phyloP scores from a whole-genome alignment of 306 rosid genomes.

The Hylodesmum podocarpum region DNA sequence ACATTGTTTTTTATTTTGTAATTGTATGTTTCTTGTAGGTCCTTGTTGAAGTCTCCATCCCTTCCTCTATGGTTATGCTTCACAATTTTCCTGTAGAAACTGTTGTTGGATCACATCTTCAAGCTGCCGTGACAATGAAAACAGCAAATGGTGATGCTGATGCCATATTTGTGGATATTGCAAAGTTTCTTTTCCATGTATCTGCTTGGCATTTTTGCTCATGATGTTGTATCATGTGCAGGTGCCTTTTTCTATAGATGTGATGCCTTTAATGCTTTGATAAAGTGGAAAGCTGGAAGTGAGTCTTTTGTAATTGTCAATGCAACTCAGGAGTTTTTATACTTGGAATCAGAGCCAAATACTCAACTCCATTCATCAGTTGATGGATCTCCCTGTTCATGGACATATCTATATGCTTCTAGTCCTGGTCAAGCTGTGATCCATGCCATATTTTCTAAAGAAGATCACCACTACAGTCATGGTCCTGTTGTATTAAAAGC shows the following conservation, averaged over 20 bases:
- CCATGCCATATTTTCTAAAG: slow-evolving; percentile 71
- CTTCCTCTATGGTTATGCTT: slow-evolving; percentile 80
- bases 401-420: slow-evolving; percentile 70
- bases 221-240: slow-evolving; percentile 43
- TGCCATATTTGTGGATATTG: slow-evolving; percentile 21
- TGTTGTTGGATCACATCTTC: slow-evolving; percentile 82
- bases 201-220: slow-evolving; percentile 30
- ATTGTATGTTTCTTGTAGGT: slow-evolving; percentile 51
- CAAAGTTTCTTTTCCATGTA: slow-evolving; percentile 12
- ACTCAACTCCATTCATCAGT: slow-evolving; percentile 41
- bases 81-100: slow-evolving; percentile 82
- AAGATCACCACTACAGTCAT: slow-evolving; percentile 51
- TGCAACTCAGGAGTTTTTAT: slow-evolving; percentile 52
- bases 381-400: slow-evolving; percentile 71
- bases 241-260: slow-evolving; percentile 83
- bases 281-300: slow-evolving; percentile 82
- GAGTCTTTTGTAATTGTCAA: slow-evolving; percentile 74
- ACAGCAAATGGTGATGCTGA: slow-evolving; percentile 72
- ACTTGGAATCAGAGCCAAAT: slow-evolving; percentile 44
- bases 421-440: slow-evolving; percentile 73
- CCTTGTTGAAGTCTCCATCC: slow-evolving; percentile 74
- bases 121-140: slow-evolving; percentile 90
- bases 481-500: slow-evolving; percentile 73
- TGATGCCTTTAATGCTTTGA: slow-evolving; percentile 70
- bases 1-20: slow-evolving; percentile 6